phyloP scores from a whole-genome alignment of 257 asterid genomes.

The Nicotiana tomentosiformis region DNA sequence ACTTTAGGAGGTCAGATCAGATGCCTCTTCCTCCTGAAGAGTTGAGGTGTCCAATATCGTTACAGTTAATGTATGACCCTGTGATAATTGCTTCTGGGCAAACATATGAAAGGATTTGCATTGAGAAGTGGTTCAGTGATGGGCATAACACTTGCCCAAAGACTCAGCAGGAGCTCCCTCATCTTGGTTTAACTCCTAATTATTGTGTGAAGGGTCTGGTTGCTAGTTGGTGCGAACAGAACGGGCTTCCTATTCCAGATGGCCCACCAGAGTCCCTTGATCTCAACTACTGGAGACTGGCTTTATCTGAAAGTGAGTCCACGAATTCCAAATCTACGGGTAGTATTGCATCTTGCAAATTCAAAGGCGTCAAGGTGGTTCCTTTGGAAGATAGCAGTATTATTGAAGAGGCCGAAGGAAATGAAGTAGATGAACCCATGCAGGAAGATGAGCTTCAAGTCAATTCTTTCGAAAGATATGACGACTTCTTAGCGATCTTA shows the following conservation, averaged over 20 bases:
- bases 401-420: slow-evolving; percentile 69
- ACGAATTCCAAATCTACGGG: slow-evolving; percentile 58
- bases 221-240: slow-evolving; percentile 94
- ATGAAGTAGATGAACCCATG: slow-evolving; percentile 46
- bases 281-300: slow-evolving; percentile 97
- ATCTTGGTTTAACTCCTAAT: slow-evolving; percentile 83
- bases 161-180: slow-evolving; percentile 91
- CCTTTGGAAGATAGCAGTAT: slow-evolving; percentile 75
- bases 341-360: slow-evolving; percentile 50
- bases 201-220: slow-evolving; percentile 96
- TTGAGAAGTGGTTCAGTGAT: slow-evolving; percentile 92
- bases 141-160: slow-evolving; percentile 95
- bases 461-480: slow-evolving; percentile 42
- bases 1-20: slow-evolving; percentile 70
- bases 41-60: slow-evolving; percentile 86
- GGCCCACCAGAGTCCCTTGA: slow-evolving; percentile 97
- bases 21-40: slow-evolving; percentile 85
- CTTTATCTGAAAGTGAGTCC: slow-evolving; percentile 69
- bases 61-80: slow-evolving; percentile 93
- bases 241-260: slow-evolving; percentile 70
- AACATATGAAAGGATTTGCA: slow-evolving; percentile 92
- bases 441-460: slow-evolving; percentile 47
- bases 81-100: slow-evolving; percentile 96
- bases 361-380: slow-evolving; percentile 73
- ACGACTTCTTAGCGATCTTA: slow-evolving; percentile 50